Conservation (phyloP, 805 yeast species). For the Helenozyma baotianmanensis region DNA sequence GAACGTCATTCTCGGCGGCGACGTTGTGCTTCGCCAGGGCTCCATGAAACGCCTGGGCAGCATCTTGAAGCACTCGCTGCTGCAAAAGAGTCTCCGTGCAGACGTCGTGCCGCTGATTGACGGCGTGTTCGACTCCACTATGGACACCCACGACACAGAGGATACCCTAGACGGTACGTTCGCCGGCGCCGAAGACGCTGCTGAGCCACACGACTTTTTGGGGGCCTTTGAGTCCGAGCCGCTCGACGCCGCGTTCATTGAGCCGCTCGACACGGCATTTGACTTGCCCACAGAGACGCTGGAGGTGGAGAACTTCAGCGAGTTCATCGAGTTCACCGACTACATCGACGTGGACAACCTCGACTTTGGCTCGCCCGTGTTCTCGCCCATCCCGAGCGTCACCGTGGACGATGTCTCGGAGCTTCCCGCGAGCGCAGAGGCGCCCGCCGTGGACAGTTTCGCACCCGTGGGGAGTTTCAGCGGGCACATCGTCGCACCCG, state of each 20-base stretch:
- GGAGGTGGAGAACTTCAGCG: slow-evolving; percentile 15
- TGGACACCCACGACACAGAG: background rate
- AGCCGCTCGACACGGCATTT: background rate
- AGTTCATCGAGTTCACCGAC: slow-evolving; percentile 39
- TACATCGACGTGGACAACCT: slow-evolving; percentile 37
- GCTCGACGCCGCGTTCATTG: too few relatives aligned
- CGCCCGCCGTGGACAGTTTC: too few relatives aligned
- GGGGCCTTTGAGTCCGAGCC: too few relatives aligned
- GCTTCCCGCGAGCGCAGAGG: too few relatives aligned
- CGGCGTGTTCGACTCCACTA: slow-evolving; percentile 3
- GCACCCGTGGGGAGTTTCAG: too few relatives aligned
- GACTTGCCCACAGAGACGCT: background rate
- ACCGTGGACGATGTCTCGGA: too few relatives aligned
- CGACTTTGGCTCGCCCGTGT: slow-evolving; percentile 22
- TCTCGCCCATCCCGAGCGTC: too few relatives aligned
- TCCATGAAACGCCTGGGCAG: slow-evolving; percentile 32
- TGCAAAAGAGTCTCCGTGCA: slow-evolving; percentile 16
- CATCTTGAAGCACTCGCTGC: slow-evolving; percentile 34
- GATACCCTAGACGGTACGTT: too few relatives aligned
- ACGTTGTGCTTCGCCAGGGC: slow-evolving; percentile 12
- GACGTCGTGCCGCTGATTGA: slow-evolving; percentile 10
- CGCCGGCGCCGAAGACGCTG: background rate
- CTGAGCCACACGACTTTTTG: background rate
- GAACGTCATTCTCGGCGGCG: slow-evolving; percentile 28
- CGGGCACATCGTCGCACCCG: too few relatives aligned